phyloP scores from a whole-genome alignment of 2,329 filamentous ascomycete species.

The Huntiella savannae region DNA sequence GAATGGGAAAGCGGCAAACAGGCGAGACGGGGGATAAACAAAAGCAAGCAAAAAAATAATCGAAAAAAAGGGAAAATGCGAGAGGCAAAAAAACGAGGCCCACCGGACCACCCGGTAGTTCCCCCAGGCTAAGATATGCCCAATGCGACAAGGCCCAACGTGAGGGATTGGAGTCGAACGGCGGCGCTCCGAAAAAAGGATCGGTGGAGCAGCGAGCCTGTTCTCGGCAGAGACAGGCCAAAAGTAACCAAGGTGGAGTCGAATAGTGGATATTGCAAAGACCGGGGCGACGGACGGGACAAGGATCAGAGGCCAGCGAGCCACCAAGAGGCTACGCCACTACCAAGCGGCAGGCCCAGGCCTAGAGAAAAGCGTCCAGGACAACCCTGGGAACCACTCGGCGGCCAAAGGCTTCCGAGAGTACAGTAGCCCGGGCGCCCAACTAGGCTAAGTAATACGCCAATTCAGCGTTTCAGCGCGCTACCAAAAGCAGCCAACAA shows the following conservation, averaged over 20 bases:
- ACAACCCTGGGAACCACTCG: neutral
- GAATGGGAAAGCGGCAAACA: too few relatives aligned
- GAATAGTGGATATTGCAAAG: neutral
- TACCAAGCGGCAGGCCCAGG: neutral
- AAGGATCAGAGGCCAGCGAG: neutral
- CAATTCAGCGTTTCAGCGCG: neutral
- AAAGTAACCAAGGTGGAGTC: slow-evolving; percentile 1
- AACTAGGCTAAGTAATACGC: neutral
- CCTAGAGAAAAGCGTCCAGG: slow-evolving; percentile 1
- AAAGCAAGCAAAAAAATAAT: too few relatives aligned
- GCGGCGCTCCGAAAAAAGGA: slow-evolving; percentile 4
- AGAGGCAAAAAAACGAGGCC: too few relatives aligned
- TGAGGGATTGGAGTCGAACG: neutral
- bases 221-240: slow-evolving; percentile 2
- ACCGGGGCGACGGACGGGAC: neutral
- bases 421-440: neutral
- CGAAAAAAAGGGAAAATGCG: too few relatives aligned
- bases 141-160: too few relatives aligned
- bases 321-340: neutral
- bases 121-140: too few relatives aligned
- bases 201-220: neutral
- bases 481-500: too few relatives aligned
- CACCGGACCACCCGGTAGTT: too few relatives aligned
- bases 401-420: slow-evolving; percentile 1
- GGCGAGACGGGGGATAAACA: too few relatives aligned